Conservation (phyloP, 805 yeast genomes). For the Dipodascus geniculatus region DNA sequence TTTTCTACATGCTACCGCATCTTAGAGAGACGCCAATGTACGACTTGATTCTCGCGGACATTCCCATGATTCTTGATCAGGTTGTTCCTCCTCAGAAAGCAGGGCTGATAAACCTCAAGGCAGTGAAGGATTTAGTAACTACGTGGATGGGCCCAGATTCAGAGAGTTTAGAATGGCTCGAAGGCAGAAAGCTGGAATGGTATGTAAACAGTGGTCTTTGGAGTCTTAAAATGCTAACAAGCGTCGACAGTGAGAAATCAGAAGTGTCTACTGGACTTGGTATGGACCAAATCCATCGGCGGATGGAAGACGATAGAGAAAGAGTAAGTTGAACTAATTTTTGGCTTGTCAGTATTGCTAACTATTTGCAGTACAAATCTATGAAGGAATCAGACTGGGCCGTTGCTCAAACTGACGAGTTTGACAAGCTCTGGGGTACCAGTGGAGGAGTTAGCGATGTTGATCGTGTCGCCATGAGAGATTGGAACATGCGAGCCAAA, state of each 20-base stretch:
- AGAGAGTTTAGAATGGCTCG: background rate
- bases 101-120: background rate
- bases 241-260: slow-evolving; percentile 3
- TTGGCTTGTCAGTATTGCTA: too few relatives aligned
- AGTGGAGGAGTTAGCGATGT: background rate
- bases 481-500: background rate
- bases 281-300: slow-evolving; percentile 44
- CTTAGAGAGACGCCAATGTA: background rate
- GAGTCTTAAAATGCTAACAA: background rate
- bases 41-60: slow-evolving; percentile 20
- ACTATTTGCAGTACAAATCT: background rate
- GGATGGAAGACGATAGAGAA: slow-evolving; percentile 93
- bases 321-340: too few relatives aligned
- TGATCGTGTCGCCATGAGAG: background rate
- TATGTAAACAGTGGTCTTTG: slow-evolving; percentile 19
- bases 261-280: background rate
- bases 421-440: background rate
- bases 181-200: slow-evolving; percentile 8
- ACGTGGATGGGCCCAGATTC: background rate
- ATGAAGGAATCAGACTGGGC: slow-evolving; percentile 2
- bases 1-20: background rate
- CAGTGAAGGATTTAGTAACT: background rate
- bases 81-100: background rate
- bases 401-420: background rate
- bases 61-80: slow-evolving; percentile 13